Base-by-base conservation (phyloP, 805 yeast species). In the Metschnikowia aberdeeniae region DNA sequence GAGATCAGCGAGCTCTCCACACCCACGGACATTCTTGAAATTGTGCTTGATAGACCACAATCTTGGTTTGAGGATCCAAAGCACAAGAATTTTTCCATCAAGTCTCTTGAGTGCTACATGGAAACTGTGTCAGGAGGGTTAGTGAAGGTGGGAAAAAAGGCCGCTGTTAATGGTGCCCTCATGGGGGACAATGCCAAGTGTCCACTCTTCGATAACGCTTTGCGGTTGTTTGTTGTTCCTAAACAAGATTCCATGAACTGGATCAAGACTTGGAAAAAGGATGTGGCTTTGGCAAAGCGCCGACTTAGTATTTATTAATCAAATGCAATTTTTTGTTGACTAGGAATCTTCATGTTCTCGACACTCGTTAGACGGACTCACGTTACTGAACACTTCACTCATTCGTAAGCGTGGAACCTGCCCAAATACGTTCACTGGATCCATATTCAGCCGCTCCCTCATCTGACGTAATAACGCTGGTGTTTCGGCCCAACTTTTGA, bases 41-140 rank as follows among this genome's bases (percentile, higher is more conserved):
- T 78, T 49, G 75, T 89, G 3, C 54, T 70, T 45, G 74, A 81
- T 35, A 75, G 89, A 57, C 89, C 90, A 3, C 76, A 76, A 6
- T 77, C 77, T 34, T 88, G 86, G 83, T 84, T 82, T 57, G 76
- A 73, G 36, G 78, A 75, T 35, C 82, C 83, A 5, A 78, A 75
- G 51, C 89, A 84, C 53, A 53, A 59, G 34, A 77, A 81, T 48
- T 88, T 89, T 60, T 67, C 72, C 0, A 63, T 76, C 4, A 79
- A 76, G 51, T 77, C 76, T 44, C 65, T 89, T 22, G 83, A 86
- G 42, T 84, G 84, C 5, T 92, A 75, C 63, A 81, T 87, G 81
- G 97, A 88, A 62, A 88, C 97, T 0, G 73, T 67, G 28, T 58
- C 80, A 2, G 97, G 97, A 41, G 97, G 97, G 0, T 72, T 92